Evolutionary conservation across 768 basidiomycete genomes (phyloP), one percentile per base, ranked within the genome.

Genomic region (Termitomyces sp.): DNA sequence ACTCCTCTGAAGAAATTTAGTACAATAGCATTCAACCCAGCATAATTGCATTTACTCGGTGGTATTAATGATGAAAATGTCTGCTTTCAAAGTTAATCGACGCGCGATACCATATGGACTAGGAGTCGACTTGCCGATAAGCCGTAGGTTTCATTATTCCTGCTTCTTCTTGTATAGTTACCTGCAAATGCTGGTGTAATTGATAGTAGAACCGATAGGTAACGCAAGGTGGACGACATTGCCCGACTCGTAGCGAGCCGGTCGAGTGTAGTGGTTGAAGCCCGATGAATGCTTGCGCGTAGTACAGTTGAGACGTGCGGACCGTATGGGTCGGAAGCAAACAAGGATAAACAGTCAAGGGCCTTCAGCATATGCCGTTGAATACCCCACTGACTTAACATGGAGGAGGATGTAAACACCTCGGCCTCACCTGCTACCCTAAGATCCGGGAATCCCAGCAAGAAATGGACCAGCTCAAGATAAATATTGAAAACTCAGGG

Each of bases 1-100:
- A 91, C 69, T 81, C 75, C 28, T 74, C 83, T 84, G 56, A 9
- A 49, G 3, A 46, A 14, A 5, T 15, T 40, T 3, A 22, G 21
- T 32, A 19, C 48, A 48, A 28, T 1, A n/a, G 19, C 19, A 35
- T 37, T 19, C 21, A 24, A 17, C 12, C 15, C 2, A 26, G 24
- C 8, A 21, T 6, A 21, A 2, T 30, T 26, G 17, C 8, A 19
- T 52, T 53, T 48, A 63, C 66, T 57, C 52, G 66, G 61, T 38
- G 65, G 63, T 55, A 60, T 56, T 44, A 64, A 44, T 45, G 65
- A 60, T 6, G 63, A 61, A 40, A 66, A 57, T 17, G 54, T 19
- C 65, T 66, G 43, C 5, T 26, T 53, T 22, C 15, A 38, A 28
- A 3, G 24, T 57, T 24, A 60, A 41, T 54, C 5, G 53, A 54